Evolutionary conservation across 83 land plant genomes (phyloP), one percentile per base, ranked within the genome.

Genomic region (Diphasiastrum complanatum): DNA sequence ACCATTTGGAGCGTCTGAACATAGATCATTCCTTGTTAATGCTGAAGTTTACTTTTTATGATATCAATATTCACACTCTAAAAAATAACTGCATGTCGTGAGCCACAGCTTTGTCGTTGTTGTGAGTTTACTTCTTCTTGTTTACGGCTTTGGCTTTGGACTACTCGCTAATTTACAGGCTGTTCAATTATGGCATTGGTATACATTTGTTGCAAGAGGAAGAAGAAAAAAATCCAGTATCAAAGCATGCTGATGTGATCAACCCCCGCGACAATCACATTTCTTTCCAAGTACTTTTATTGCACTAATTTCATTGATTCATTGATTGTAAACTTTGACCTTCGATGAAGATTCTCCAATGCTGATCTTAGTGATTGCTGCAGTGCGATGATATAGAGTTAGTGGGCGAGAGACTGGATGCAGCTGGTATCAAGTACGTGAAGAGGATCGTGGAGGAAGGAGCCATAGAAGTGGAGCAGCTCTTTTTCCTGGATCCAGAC

Each of bases 401-500:
- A 16, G 75, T 87, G 66, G 86, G 82, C 76, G 40, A 61, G 58
- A 67, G 51, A 46, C 66, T 88, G 53, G 43, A 79, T 63, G 78
- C 71, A 41, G 48, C 60, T 28, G 57, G 72, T 12, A 48, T 83
- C 27, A 73, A 73, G 63, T 78, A 78, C 63, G 58, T 71, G 24
- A 71, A 65, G 52, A 45, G 79, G 22, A 67, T 56, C 3, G 59
- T 87, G 18, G 82, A 76, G 38, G 86, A 79, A 29, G 74, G 45
- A 4, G 67, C 71, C 16, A 43, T 62, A 0, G 31, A 40, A 10
- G 70, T 89, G 34, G 96, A 89, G 23, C 96, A 89, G 49, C 65
- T 86, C 36, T 86, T 86, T 71, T 86, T 88, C 76, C 75, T 85
- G 49, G 92, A 88, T 41, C 92, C 95, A 8, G 92, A 85, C 56